phyloP scores from a whole-genome alignment of 73 alveolate genomes.

The Uronychia setigera region DNA sequence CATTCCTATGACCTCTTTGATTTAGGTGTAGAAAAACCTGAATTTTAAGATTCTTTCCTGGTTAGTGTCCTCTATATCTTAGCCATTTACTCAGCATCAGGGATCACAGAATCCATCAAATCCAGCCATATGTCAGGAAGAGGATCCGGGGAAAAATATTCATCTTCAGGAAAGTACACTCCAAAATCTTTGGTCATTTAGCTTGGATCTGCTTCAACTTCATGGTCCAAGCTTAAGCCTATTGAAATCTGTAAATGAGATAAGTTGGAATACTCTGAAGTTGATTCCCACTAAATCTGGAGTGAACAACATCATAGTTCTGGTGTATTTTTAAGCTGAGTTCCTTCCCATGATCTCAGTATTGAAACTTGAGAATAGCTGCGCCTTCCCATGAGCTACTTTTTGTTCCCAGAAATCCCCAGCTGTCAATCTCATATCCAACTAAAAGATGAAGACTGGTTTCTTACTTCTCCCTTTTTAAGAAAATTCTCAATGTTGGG shows the following conservation, averaged over 20 bases:
- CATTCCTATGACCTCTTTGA: too few relatives aligned
- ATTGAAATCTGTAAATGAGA: neutral
- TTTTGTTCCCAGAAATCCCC: neutral
- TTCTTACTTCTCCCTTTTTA: neutral
- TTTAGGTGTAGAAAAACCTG: too few relatives aligned
- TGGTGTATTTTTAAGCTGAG: neutral
- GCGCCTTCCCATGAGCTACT: neutral
- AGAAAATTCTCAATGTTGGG: neutral
- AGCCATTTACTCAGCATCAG: neutral
- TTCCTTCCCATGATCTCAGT: neutral
- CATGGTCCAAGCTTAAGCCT: neutral
- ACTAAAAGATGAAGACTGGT: neutral
- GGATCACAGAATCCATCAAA: neutral
- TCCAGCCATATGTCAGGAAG: conserved; percentile 1
- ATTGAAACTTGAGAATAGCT: neutral
- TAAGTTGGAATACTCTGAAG: neutral
- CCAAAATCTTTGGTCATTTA: neutral
- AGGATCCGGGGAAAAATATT: neutral
- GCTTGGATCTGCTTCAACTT: neutral
- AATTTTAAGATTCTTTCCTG: neutral
- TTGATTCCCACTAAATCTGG: neutral
- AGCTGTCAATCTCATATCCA: neutral
- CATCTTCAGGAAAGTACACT: neutral
- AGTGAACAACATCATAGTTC: neutral
- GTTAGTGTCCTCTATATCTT: neutral